A percentile compares a stretch with the other conserved stretches of the same genome.
These are phyloP conservation scores for Alternaria infectoria DNA, from an alignment of 2,329 filamentous ascomycete species.

Conservation along the genomic window DNA sequence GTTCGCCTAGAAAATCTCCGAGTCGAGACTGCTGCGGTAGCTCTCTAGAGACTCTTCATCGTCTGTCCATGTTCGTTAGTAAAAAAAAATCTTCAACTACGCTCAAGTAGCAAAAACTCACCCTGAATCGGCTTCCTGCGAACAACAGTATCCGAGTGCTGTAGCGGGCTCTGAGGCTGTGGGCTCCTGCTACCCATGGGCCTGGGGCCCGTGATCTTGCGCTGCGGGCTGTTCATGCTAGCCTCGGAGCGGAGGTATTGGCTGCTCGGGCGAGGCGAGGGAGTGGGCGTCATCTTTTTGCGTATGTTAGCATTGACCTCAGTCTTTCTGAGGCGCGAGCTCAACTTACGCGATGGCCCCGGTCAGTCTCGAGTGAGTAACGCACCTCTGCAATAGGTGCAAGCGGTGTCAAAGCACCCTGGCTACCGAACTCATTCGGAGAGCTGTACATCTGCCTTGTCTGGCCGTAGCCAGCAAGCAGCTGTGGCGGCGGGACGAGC, in stretches of 20 bases:
- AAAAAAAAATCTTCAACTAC: neutral
- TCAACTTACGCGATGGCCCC: conserved; percentile 32
- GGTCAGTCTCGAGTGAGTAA: conserved; percentile 58
- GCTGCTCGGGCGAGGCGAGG: conserved; percentile 39
- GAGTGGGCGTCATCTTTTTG: conserved; percentile 40
- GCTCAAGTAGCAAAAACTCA: conserved; percentile 19
- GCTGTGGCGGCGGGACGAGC: conserved; percentile 60
- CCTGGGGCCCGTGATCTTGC: conserved; percentile 57
- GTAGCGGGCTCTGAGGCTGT: conserved; percentile 34
- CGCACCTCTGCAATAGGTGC: conserved; percentile 60
- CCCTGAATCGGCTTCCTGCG: conserved; percentile 45
- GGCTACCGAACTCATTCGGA: conserved; percentile 45
- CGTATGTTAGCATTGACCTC: conserved; percentile 15
- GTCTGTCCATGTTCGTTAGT: conserved; percentile 15
- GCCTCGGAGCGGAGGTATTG: conserved; percentile 32
- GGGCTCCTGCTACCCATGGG: conserved; percentile 55
- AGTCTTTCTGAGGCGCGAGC: neutral
- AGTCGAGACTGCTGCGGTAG: conserved; percentile 45
- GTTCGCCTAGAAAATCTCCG: conserved; percentile 42
- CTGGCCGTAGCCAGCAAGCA: conserved; percentile 47
- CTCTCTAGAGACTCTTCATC: conserved; percentile 42
- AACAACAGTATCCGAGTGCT: conserved; percentile 44
- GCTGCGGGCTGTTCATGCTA: conserved; percentile 40
- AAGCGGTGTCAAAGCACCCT: conserved; percentile 49
- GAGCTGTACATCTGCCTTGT: conserved; percentile 49